A percentile compares a stretch with the other conserved stretches of the same genome.
phyloP scores from a whole-genome alignment of 192 early-diverging fungal genomes.

The Podila clonocystis region DNA sequence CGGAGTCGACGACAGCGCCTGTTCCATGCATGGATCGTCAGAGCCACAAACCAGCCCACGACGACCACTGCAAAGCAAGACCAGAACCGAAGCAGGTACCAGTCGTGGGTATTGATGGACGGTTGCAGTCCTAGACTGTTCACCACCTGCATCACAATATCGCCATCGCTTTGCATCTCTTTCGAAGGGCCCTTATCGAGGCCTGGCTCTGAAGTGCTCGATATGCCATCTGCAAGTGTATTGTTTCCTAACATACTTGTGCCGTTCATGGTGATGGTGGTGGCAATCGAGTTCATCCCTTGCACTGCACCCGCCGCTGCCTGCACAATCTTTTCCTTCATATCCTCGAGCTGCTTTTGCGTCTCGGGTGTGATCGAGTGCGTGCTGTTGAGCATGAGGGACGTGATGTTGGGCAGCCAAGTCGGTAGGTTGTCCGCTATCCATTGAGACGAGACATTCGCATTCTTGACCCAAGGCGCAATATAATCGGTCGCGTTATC shows the following conservation, averaged over 20 bases:
- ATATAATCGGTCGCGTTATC: constrained; percentile 3
- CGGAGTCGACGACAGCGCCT: constrained; percentile 38
- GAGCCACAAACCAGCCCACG: constrained; percentile 49
- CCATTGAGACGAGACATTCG: constrained; percentile 11
- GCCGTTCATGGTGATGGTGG: neutral
- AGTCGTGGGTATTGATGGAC: constrained; percentile 59
- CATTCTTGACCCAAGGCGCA: constrained; percentile 15
- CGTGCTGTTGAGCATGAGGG: constrained; percentile 28
- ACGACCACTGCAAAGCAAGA: constrained; percentile 47
- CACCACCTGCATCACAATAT: constrained; percentile 48
- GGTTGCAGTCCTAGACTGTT: constrained; percentile 57
- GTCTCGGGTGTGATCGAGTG: neutral
- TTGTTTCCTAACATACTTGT: neutral
- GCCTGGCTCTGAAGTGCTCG: neutral
- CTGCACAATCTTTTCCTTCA: constrained; percentile 6
- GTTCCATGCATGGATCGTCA: constrained; percentile 57
- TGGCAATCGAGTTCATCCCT: neutral
- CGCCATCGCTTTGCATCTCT: constrained; percentile 11
- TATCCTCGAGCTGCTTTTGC: constrained; percentile 7
- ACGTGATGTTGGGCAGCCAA: constrained; percentile 44
- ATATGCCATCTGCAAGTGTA: neutral
- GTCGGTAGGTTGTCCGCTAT: constrained; percentile 18
- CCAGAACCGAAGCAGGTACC: constrained; percentile 63
- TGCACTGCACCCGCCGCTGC: constrained; percentile 1
- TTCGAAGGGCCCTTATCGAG: neutral